Evolutionary conservation across 108 stramenopile genomes (phyloP), one percentile per base, ranked within the genome.

Genomic region (Poteriospumella lacustris): DNA sequence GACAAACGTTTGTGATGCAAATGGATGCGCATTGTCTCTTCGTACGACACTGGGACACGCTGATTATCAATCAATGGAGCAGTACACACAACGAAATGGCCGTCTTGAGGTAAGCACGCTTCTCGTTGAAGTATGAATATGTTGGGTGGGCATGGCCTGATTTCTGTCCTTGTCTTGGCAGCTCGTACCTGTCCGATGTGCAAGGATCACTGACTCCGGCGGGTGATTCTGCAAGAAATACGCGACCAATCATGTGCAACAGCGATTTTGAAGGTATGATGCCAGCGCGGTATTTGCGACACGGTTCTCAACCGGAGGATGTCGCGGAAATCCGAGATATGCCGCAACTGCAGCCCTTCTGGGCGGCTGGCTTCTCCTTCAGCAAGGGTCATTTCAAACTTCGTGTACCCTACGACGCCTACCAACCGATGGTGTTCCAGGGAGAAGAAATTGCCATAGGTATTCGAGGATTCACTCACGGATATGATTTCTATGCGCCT

Each of bases 371-470:
- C 12, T 67, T 67, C 40, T 67, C 64, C 19, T 67, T 67, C 64
- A 15, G 12, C 9, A 9, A 19, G 12, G 64, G 64, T 9, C 64
- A 67, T 41, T 67, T 67, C 64, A 67, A 67, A 41, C 12, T 67
- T 12, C 64, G 91, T 59, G 90, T 93, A 1, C 92, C 92, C 0
- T 95, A 95, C 80, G 92, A 95, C 87, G 88, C 89, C 62, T 91
- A 91, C 80, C 80, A 89, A 42, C 92, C 92, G 2, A 89, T 89
- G 89, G 43, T 89, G 9, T 86, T 88, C 40, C 91, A 92, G 83
- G 90, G 93, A 1, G 94, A 95, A 78, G 94, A 95, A 72, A 93
- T 95, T 62, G 81, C 75, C 2, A 83, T 91, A 36, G 94, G 91
- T 28, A 59, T 95, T 15, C 81, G 91, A 39, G 91, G 90, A 24